Base-by-base conservation (phyloP, 2,329 filamentous ascomycete genomes). In the Zelopaecilomyces penicillatus region DNA sequence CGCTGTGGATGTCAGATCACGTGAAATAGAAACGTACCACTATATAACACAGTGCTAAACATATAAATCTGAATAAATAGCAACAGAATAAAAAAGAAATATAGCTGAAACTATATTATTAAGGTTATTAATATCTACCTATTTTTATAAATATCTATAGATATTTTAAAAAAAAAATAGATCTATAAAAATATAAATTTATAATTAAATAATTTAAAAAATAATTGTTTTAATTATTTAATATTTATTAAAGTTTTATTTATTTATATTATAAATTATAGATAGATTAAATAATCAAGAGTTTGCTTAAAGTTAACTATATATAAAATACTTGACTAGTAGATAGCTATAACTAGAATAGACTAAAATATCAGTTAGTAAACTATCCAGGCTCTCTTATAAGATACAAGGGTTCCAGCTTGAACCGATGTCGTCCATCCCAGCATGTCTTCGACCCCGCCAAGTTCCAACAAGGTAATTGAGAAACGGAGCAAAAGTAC, bases 71-170 rank as follows among this genome's bases (percentile, higher is more conserved):
- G 19, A 9, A 39, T 37, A n/a, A 28, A 29, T 12, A 27, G 27
- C 31, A 19, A 41, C 8, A 36, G 28, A 28, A 35, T 9, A 30
- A 27, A 37, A 31, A 11, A 11, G 12, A 42, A 8, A 34, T 32
- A 45, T 36, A 39, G 41, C 30, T 42, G 29, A 31, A 32, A 39
- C 19, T 31, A 29, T 39, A 34, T 10, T 12, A n/a, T 39, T 34
- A 34, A 36, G 12, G 37, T 35, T 39, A 35, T 45, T 39, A 39
- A 39, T 39, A 39, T 39, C 5, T 28, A 12, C 3, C 8, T 34
- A 34, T 9, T 34, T 9, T 3, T 9, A 34, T 34, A 34, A 12
- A 34, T 9, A 34, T 9, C 3, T 9, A 34, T 9, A 34, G 9
- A 9, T 34, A 34, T 34, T n/a, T 34, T n/a, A 8, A 8, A 39